Evolutionary conservation across 2,329 filamentous ascomycete species (phyloP), one percentile per base, ranked within the genome.

Genomic region (Trichoderma harzianum): DNA sequence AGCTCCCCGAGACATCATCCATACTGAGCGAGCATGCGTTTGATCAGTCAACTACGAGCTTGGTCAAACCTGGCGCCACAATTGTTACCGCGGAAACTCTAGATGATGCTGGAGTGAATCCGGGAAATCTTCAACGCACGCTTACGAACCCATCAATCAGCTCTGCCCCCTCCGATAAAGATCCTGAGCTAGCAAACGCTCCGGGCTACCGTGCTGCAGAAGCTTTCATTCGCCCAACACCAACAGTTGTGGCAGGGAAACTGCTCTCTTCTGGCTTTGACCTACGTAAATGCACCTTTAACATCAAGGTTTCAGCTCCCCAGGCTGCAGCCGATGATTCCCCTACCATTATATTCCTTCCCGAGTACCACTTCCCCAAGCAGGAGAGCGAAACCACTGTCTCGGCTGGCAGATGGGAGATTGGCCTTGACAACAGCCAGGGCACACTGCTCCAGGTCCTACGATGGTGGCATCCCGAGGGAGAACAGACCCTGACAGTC

Each of bases 391-490:
- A 86, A 0, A 90, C 99, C 5, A 88, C 92, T 69, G 92, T 94
- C 32, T 93, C 89, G 65, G 93, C 92, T 0, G 97, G 97, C 7
- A 96, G 95, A 79, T 99, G 95, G 95, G 90, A 92, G 76, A 93
- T 98, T 73, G 90, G 89, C 75, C 87, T 85, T 6, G 91, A 94
- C 73, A 92, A 94, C 70, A 87, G 89, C 10, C 89, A 92, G 73
- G 89, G 89, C 0, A 89, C 89, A 6, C 84, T 89, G 75, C 84
- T 94, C 73, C 95, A 98, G 83, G 88, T 88, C 74, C 83, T 99
- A 74, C 89, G 89, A 76, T 99, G 96, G 96, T 98, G 95, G 95
- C 95, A 99, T 82, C 89, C 89, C 1, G 91, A 92, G 70, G 96
- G 95, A 2, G 90, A 94, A 75, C 95, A 98, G 82, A 90, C 84